phyloP scores from a whole-genome alignment of 73 alveolate genomes.

The Breviolum minutum region DNA sequence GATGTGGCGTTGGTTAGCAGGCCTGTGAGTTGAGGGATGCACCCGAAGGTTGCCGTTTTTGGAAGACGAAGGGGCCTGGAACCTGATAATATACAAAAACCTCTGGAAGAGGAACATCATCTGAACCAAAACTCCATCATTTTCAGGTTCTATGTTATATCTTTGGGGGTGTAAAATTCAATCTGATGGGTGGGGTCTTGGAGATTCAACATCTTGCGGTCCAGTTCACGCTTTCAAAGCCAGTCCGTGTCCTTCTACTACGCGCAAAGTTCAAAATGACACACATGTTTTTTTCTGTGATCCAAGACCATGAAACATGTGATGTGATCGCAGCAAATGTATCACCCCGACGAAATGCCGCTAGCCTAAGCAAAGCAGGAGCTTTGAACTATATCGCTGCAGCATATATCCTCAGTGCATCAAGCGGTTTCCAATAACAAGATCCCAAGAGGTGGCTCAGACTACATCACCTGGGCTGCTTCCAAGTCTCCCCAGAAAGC shows the following conservation, averaged over 20 bases:
- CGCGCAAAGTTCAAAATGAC: too few species aligned
- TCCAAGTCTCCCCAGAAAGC: conserved; percentile 82
- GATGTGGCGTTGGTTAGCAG: conserved; percentile 31
- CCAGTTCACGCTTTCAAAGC: too few species aligned
- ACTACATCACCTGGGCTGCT: background rate
- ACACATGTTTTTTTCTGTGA: too few species aligned
- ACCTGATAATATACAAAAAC: background rate
- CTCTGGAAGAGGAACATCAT: background rate
- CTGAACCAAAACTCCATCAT: background rate
- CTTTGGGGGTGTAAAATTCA: too few species aligned
- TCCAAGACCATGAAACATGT: too few species aligned
- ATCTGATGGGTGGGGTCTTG: too few species aligned
- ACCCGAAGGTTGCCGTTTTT: background rate
- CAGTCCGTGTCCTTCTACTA: too few species aligned
- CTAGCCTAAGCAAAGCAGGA: conserved; percentile 46
- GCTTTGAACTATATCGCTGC: conserved; percentile 43
- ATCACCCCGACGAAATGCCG: background rate
- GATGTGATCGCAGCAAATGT: too few species aligned
- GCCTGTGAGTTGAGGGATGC: background rate
- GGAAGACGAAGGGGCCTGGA: too few species aligned
- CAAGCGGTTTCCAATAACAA: background rate
- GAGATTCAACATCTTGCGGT: too few species aligned
- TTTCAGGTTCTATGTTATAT: too few species aligned
- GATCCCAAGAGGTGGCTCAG: background rate
- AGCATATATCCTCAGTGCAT: conserved; percentile 50